Percentiles rank a stretch among this genome's conserved stretches.
These are phyloP conservation scores for Lipomyces orientalis DNA, from an alignment of 805 yeast genomes.

Conservation along the genomic window DNA sequence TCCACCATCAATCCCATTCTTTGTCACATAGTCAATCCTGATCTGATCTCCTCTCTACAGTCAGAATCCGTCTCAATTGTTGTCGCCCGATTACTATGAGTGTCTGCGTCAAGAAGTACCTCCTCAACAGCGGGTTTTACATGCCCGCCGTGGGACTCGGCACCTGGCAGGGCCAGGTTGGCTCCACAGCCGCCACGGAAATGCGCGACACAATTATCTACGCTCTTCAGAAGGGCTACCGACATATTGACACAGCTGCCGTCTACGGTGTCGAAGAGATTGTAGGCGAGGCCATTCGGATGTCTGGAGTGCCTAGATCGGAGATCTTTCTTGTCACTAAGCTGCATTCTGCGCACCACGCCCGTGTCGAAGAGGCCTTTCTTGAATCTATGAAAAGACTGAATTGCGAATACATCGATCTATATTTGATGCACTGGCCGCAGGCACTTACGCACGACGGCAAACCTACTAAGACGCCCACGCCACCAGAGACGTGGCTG, in stretches of 20 bases:
- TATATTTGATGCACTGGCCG: constrained; percentile 75
- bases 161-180: constrained; percentile 61
- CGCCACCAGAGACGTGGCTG: constrained; percentile 74
- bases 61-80: background rate
- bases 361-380: constrained; percentile 55
- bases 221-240: constrained; percentile 69
- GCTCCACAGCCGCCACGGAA: constrained; percentile 59
- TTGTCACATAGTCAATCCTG: too few relatives aligned
- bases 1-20: background rate
- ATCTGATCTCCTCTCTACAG: background rate
- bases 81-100: background rate
- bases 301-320: constrained; percentile 51
- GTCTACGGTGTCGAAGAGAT: constrained; percentile 68
- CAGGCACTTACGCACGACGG: constrained; percentile 45
- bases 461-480: constrained; percentile 55
- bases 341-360: constrained; percentile 53
- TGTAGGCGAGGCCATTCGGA: constrained; percentile 61
- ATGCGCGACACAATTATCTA: constrained; percentile 59
- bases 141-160: constrained; percentile 77
- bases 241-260: constrained; percentile 77
- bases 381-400: constrained; percentile 58
- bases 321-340: constrained; percentile 71
- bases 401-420: constrained; percentile 65
- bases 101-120: constrained; percentile 3
- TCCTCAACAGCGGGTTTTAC: constrained; percentile 59